Conservation (phyloP, 1,284 basidiomycete genomes). For the Trametes versicolor region DNA sequence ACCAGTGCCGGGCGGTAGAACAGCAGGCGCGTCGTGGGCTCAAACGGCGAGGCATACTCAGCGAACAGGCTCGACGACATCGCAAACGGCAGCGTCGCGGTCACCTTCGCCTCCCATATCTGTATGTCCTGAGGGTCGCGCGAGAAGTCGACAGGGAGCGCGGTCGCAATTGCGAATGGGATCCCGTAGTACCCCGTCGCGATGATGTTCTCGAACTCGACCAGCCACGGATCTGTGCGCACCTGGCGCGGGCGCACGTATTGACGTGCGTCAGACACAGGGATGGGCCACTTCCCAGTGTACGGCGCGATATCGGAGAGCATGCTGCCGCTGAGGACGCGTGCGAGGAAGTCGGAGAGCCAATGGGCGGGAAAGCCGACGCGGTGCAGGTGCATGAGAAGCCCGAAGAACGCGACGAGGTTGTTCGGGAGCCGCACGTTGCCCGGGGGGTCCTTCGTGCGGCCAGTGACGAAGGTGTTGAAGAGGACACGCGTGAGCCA, state of each 20-base stretch:
- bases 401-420: conserved; percentile 47
- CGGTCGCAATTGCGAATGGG: conserved; percentile 42
- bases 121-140: conserved; percentile 41
- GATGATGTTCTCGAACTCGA: conserved; percentile 46
- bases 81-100: conserved; percentile 1
- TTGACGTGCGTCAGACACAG: conserved; percentile 38
- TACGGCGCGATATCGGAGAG: conserved; percentile 43
- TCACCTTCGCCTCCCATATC: conserved; percentile 42
- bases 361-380: conserved; percentile 49
- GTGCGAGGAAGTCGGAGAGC: conserved; percentile 48
- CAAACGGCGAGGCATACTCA: neutral
- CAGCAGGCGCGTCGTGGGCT: conserved; percentile 36
- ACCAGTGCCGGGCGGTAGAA: conserved; percentile 34
- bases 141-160: conserved; percentile 38
- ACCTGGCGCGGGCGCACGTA: conserved; percentile 38
- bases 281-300: conserved; percentile 42
- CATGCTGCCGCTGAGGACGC: conserved; percentile 42
- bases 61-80: neutral
- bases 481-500: conserved; percentile 54
- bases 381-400: conserved; percentile 49
- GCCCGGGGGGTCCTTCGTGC: conserved; percentile 36
- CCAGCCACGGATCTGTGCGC: conserved; percentile 45
- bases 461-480: conserved; percentile 46
- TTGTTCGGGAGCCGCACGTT: conserved; percentile 51
- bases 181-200: conserved; percentile 41